Base-by-base conservation (phyloP, 1,284 basidiomycete species). In the Serendipita sp. region DNA sequence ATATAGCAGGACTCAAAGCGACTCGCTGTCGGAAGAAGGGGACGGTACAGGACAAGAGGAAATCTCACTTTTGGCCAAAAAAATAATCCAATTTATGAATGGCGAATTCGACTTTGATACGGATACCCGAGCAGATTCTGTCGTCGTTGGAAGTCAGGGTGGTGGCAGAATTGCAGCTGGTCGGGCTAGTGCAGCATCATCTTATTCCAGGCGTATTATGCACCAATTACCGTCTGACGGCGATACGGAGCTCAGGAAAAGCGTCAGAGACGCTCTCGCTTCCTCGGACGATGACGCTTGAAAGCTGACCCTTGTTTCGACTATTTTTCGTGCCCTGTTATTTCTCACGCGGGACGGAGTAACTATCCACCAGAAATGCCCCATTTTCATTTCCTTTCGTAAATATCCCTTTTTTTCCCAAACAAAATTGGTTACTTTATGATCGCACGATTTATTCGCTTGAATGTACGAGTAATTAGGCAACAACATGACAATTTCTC, bases 51-150 rank as follows among this genome's bases (percentile, higher is more conserved):
- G 90, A 6, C 87, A 88, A 66, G 84, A 87, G 60, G 91, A 96
- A 76, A 96, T 97, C 67, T 87, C 91, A 67, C 76, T 87, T 50
- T 80, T 96, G 60, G 87, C 88, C 15, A 79, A 87, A 62, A 82
- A 91, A 68, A 95, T 95, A 65, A 74, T 94, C 64, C 91, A 93
- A 67, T 82, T 93, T 67, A 84, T 90, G 8, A 91, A 93, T 49
- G 81, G 80, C 26, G 87, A 88, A 49, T 75, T 74, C 32, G 86
- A 87, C 41, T 78, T 77, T 62, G 78, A 83, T 2, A 79, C 82
- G 32, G 87, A 85, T 68, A 77, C 80, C 26, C 63, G 62, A 42
- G 61, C 55, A 63, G 17, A 45, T 55, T 26, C 62, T 60, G 29
- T 73, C 80, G 10, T 80, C 77, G 6, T 85, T 84, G 35, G 84